Percentiles rank a stretch among this genome's conserved stretches.
These are phyloP conservation scores for Botrytis fragariae DNA, from an alignment of 2,329 filamentous ascomycete genomes.

Conservation along the genomic window DNA sequence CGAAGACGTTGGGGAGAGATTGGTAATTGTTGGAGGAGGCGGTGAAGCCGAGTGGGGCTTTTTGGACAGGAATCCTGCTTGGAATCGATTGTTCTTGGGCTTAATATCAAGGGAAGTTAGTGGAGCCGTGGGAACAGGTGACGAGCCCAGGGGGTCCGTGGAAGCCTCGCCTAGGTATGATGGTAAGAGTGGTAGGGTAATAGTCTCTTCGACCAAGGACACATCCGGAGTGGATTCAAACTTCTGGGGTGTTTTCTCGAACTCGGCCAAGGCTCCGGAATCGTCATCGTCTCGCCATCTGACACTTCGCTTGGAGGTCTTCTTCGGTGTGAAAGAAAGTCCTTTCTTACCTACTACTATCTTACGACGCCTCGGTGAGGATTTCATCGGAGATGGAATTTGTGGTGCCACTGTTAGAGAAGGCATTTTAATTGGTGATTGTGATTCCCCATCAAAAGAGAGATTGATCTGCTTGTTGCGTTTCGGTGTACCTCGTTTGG, in stretches of 20 bases:
- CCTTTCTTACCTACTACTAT: constrained; percentile 62
- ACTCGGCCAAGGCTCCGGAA: constrained; percentile 82
- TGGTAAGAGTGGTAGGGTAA: constrained; percentile 50
- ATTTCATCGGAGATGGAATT: constrained; percentile 65
- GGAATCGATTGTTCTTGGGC: constrained; percentile 74
- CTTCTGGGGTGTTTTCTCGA: constrained; percentile 83
- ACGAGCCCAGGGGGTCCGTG: constrained; percentile 45
- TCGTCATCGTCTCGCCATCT: constrained; percentile 92
- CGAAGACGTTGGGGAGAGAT: constrained; percentile 51
- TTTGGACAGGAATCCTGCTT: constrained; percentile 80
- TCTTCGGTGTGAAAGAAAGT: constrained; percentile 79
- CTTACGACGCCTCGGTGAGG: constrained; percentile 79
- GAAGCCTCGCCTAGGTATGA: constrained; percentile 45
- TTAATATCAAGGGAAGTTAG: constrained; percentile 59
- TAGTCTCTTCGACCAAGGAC: constrained; percentile 49
- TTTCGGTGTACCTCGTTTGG: constrained; percentile 73
- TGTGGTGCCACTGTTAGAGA: constrained; percentile 38
- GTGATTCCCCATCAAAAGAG: constrained; percentile 25
- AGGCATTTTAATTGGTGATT: constrained; percentile 41
- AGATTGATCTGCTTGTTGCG: constrained; percentile 55
- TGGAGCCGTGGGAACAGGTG: constrained; percentile 55
- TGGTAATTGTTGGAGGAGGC: constrained; percentile 54
- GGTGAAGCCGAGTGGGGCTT: constrained; percentile 56
- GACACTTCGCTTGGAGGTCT: constrained; percentile 73
- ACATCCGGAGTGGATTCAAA: constrained; percentile 55